A percentile compares a stretch with the other conserved stretches of the same genome.
Evolutionary conservation across 306 rosid genomes (phyloP).

Genomic region (Senna tora): DNA sequence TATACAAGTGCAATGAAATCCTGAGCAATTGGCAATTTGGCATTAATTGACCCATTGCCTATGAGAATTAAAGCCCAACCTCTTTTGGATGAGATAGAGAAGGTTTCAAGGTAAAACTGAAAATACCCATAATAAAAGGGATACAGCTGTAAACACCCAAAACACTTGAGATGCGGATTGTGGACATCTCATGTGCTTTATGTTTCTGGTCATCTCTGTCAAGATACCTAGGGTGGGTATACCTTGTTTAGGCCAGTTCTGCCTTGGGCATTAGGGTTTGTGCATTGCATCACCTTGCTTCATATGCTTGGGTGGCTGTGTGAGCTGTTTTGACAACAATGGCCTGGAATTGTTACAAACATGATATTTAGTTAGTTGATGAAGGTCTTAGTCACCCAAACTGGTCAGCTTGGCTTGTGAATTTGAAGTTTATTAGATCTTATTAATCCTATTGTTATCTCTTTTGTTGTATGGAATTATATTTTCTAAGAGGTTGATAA

Average conservation of each 20-base stretch:
- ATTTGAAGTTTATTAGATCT: slow-evolving; percentile 1
- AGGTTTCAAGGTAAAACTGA: background rate
- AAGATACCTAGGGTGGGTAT: background rate
- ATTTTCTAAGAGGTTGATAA: slow-evolving; percentile 27
- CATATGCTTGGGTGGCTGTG: background rate
- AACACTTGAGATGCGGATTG: background rate
- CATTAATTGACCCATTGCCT: background rate
- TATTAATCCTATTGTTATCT: background rate
- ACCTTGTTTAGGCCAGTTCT: slow-evolving; percentile 1
- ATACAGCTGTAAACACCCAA: background rate
- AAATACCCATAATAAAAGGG: background rate
- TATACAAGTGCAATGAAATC: background rate
- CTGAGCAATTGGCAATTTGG: background rate
- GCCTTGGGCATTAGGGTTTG: background rate
- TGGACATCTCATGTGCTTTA: background rate
- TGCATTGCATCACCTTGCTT: background rate
- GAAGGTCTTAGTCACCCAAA: slow-evolving; percentile 22
- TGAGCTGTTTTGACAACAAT: background rate
- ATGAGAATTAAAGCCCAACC: too few relatives aligned
- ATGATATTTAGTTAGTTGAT: slow-evolving; percentile 4
- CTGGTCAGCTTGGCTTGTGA: slow-evolving; percentile 18
- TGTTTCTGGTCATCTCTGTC: background rate
- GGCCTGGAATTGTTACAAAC: background rate
- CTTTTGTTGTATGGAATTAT: slow-evolving; percentile 15
- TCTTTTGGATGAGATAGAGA: background rate